Evolutionary conservation across 2,329 filamentous ascomycete genomes (phyloP).

Genomic region (Byssoonygena ceratinophila): DNA sequence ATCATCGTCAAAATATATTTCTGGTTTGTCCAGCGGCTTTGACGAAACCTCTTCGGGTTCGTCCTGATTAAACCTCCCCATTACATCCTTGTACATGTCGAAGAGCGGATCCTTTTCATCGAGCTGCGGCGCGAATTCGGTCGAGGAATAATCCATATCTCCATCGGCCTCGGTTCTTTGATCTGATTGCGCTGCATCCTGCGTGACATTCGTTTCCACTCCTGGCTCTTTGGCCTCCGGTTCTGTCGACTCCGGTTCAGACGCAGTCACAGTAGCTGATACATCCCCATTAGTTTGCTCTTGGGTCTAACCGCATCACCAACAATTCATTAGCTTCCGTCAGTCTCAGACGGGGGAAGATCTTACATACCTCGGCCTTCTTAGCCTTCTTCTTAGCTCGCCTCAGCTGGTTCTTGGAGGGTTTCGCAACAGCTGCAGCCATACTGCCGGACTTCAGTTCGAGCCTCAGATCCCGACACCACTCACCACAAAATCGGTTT

Average conservation of each 20-base stretch:
- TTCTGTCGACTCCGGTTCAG: conserved; percentile 7
- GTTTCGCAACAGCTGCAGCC: conserved; percentile 44
- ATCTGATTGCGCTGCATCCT: not conserved
- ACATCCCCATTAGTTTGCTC: conserved; percentile 5
- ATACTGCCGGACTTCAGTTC: conserved; percentile 10
- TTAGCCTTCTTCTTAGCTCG: conserved; percentile 90
- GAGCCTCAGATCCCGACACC: not conserved
- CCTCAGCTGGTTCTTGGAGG: conserved; percentile 88
- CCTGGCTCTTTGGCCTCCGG: not conserved
- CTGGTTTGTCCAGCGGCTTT: conserved; percentile 66
- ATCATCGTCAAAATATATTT: conserved; percentile 73
- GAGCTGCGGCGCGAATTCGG: conserved; percentile 33
- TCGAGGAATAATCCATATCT: conserved; percentile 21
- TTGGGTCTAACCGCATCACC: conserved; percentile 8
- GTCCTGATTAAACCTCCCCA: conserved; percentile 63
- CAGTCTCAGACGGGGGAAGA: not conserved
- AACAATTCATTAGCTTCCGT: not conserved
- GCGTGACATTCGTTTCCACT: not conserved
- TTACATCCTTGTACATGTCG: conserved; percentile 71
- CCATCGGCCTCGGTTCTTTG: conserved; percentile 32
- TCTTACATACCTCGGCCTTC: conserved; percentile 51
- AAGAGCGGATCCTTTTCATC: conserved; percentile 66
- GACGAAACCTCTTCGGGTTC: conserved; percentile 53
- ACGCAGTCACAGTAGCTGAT: conserved; percentile 5
- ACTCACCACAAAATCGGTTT: not conserved